phyloP scores from a whole-genome alignment of 2,329 filamentous ascomycete species.

The Ascochyta rabiei region DNA sequence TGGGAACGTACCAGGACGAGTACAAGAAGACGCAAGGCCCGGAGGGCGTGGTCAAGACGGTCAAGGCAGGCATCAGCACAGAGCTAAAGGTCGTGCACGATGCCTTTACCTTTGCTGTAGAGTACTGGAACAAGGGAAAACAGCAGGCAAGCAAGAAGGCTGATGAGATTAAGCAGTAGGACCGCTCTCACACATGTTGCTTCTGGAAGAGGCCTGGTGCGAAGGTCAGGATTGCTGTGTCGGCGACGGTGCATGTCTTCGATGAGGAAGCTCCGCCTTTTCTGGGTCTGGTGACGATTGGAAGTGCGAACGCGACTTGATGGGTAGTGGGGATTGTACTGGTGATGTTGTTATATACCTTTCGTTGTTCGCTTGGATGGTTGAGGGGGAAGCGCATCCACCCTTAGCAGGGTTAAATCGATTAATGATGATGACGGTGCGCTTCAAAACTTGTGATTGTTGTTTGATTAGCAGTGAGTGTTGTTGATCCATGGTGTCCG shows the following conservation, averaged over 20 bases:
- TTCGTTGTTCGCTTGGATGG: slow-evolving; percentile 10
- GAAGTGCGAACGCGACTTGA: not conserved
- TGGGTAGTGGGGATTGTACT: not conserved
- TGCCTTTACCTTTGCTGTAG: slow-evolving; percentile 36
- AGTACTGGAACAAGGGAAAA: slow-evolving; percentile 44
- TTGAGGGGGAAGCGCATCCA: not conserved
- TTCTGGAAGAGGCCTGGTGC: not conserved
- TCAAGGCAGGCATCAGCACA: slow-evolving; percentile 46
- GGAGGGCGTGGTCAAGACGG: slow-evolving; percentile 44
- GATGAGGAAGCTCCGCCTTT: slow-evolving; percentile 2
- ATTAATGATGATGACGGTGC: slow-evolving; percentile 10
- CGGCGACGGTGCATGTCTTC: not conserved
- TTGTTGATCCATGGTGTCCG: not conserved
- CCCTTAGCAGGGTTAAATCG: slow-evolving; percentile 10
- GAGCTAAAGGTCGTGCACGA: slow-evolving; percentile 49
- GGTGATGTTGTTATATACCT: slow-evolving; percentile 19
- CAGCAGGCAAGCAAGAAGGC: slow-evolving; percentile 43
- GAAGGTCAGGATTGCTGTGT: not conserved
- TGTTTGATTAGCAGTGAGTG: not conserved
- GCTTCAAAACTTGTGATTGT: not conserved
- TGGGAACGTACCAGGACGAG: slow-evolving; percentile 47
- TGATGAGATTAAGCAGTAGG: slow-evolving; percentile 45
- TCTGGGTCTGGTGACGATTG: not conserved
- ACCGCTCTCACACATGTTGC: not conserved
- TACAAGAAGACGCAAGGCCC: slow-evolving; percentile 48